Conservation (phyloP, 73 alveolate genomes). For the Stentor roeselii region DNA sequence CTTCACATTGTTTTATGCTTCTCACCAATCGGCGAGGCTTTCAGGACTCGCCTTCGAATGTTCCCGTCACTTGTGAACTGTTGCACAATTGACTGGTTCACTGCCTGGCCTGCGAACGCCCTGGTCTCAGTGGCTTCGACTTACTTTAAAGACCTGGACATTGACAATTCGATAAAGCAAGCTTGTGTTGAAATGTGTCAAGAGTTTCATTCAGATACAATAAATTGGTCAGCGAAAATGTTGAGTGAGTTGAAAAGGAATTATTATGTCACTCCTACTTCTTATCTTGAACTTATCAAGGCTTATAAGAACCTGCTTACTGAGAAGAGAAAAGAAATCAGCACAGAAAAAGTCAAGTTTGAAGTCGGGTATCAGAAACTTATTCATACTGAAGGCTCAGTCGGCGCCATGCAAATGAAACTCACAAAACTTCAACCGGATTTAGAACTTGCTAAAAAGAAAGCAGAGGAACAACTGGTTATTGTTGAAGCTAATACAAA, state of each 20-base stretch:
- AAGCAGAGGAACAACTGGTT: background rate
- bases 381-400: slow-evolving; percentile 90
- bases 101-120: slow-evolving; percentile 99
- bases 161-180: slow-evolving; percentile 64
- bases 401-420: slow-evolving; percentile 93
- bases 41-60: slow-evolving; percentile 92
- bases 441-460: slow-evolving; percentile 48
- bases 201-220: slow-evolving; percentile 89
- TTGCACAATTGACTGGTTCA: slow-evolving; percentile 99
- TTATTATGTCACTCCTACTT: slow-evolving; percentile 99
- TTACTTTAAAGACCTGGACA: slow-evolving; percentile 53
- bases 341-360: slow-evolving; percentile 38
- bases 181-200: slow-evolving; percentile 80
- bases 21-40: slow-evolving; percentile 99
- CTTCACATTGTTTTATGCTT: slow-evolving; percentile 95
- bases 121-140: slow-evolving; percentile 94
- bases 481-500: background rate
- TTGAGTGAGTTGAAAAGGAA: slow-evolving; percentile 84
- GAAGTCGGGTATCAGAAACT: slow-evolving; percentile 88
- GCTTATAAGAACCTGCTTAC: slow-evolving; percentile 90
- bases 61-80: slow-evolving; percentile 99
- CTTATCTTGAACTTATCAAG: slow-evolving; percentile 96
- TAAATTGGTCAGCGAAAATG: slow-evolving; percentile 82
- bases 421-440: slow-evolving; percentile 94
- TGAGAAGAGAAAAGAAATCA: slow-evolving; percentile 63